Base-by-base conservation (phyloP, 1,284 basidiomycete genomes). In the Austropuccinia psidii region DNA sequence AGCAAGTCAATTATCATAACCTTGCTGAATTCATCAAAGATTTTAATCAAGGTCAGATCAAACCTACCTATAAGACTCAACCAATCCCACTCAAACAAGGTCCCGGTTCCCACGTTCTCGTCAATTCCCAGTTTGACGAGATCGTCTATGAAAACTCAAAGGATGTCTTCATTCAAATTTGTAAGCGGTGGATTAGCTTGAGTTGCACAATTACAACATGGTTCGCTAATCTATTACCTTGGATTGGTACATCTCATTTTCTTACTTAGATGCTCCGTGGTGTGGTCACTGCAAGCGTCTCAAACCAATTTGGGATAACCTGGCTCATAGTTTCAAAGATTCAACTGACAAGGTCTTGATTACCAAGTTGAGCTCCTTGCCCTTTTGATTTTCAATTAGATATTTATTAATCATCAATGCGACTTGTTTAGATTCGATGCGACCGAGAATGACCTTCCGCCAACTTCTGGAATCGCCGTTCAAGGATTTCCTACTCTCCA, bases 351-450 rank as follows among this genome's bases (percentile, higher is more conserved):
- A 87, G 76, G 80, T 98, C 75, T 79, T 88, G 76, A 92, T 98
- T 77, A 24, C 21, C 31, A 69, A 69, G 67, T 68, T n/a, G 43
- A n/a, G 27, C 62, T n/a, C 24, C 35, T 45, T 62, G 37, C 31
- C 33, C 35, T 4, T 67, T 67, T 2, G 57, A 27, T 41, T 3
- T 75, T 68, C 60, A 75, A 43, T 17, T 21, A 27, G 29, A 19
- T 62, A 76, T 41, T 19, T 35, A 27, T 75, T 27, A 35, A 60
- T 60, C 19, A 65, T 77, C 54, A 17, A 45, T 68, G 19, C 73
- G 73, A n/a, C 75, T n/a, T 77, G 93, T 90, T 90, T 79, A 97
- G 98, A 84, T 89, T 98, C 86, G 95, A 98, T 80, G 92, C 92
- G 5, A 90, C 89, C 75, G 92, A 94, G 83, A 99, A 99, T 82